Evolutionary conservation across 2,329 filamentous ascomycete species (phyloP), one percentile per base, ranked within the genome.

Genomic region (Fusarium bactridioides): DNA sequence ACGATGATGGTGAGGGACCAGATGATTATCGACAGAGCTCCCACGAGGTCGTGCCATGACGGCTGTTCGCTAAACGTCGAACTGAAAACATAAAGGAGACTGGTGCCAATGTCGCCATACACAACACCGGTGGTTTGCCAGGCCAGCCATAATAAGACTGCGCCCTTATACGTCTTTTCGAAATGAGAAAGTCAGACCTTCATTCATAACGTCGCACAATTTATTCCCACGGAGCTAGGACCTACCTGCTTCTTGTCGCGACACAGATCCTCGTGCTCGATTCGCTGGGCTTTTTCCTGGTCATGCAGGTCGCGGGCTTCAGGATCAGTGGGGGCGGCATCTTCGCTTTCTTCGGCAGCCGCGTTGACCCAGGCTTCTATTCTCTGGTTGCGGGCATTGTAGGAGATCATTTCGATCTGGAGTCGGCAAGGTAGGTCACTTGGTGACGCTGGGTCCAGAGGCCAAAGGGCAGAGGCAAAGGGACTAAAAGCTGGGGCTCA

Each of bases 1-100:
- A 93, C 90, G 81, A 93, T 91, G 67, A 92, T 81, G 29, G 89
- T 91, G 38, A 93, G 80, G 0, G 90, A 88, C 91, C 91, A 93
- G 50, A 93, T 87, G 68, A 93, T 88, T 47, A 93, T 86, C 7
- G 91, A 93, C 4, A 93, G 82, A 0, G 88, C 90, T 51, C 91
- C 89, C 50, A 92, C 83, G 7, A 93, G 83, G 72, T 92, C 88
- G 27, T 88, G 83, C 72, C 87, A 86, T 11, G 81, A 83, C 1
- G 90, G 90, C 21, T 85, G 80, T 6, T 82, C 80, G 31, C 85
- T 83, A 75, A 93, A 93, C 2, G 89, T 92, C n/a, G 88, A 90
- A 23, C 90, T 92, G 79, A 84, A 93, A 23, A 93, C 91, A 75
- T 93, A 93, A 23, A 93, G 87, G n/a, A 90, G 90, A 67, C 86